Evolutionary conservation across 148 eudicot genomes (phyloP), one percentile per base, ranked within the genome.

Genomic region (Fallopia convolvulus): DNA sequence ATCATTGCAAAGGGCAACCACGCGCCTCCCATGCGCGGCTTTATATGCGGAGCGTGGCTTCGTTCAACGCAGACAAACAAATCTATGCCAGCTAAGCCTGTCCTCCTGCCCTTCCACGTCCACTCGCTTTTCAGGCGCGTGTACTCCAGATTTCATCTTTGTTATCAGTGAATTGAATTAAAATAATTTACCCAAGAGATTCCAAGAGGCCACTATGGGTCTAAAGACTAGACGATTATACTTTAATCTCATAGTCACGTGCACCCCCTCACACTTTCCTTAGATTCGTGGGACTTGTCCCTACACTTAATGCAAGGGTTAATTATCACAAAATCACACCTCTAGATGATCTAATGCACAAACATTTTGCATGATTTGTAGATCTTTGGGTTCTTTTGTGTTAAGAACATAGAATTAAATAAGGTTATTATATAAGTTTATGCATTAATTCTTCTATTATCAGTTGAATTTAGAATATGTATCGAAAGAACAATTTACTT

Each of bases 11-110:
- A 55, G 7, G 9, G 39, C 5, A n/a, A 6, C 9, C 65, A 68
- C 46, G 72, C 72, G 72, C 72, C 72, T 14, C 44, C 72, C 4
- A 32, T 68, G 72, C 72, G 72, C 72, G 44, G 72, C 72, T 68
- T 68, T 68, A 5, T 17, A 68, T 68, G 72, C 46, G 72, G 72
- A 36, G 44, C 72, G 72, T 68, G 72, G 21, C 72, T 15, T 6
- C 10, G 72, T 36, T 68, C 44, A 36, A 10, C 44, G 9, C 72
- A 68, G 44, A 13, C 33, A 36, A 68, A 68, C 72, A 68, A 68
- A 68, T 68, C 20, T 15, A 14, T 33, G 72, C 72, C 72, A 68
- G 44, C 72, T 6, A 15, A 36, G 44, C 72, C 72, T 68, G 15
- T 39, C 20, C 20, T 23, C 1, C 36, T 10, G 5, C 2, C 36